Base-by-base conservation (phyloP, 2,329 filamentous ascomycete genomes). In the Penicillium sp. region DNA sequence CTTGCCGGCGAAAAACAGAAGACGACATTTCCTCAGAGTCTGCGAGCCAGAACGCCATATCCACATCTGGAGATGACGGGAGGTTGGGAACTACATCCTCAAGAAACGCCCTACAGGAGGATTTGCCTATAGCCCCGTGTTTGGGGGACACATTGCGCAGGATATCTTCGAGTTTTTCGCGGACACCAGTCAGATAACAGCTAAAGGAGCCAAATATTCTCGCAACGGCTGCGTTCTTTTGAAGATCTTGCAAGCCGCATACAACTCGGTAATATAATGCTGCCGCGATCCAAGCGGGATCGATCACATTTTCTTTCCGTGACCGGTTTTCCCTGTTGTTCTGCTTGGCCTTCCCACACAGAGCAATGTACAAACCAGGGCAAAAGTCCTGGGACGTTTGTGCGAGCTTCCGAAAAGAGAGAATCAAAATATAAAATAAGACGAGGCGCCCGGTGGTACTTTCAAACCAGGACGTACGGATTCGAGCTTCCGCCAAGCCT, bases 231-330 rank as follows among this genome's bases (percentile, higher is more conserved):
- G 33, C 27, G 9, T 27, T 46, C 2, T 37, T 25, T 15, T 55
- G 42, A 12, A 66, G 45, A 10, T 48, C 47, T 13, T 37, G 27
- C 17, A 67, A 21, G n/a, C 48, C 55, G n/a, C 50, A 27, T 6
- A 60, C 25, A 29, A 63, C 57, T 15, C 59, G 58, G 25, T 61
- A 60, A 31, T 67, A 67, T 13, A 67, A 57, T 19, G 58, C 62
- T 4, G 41, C 46, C 13, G 64, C 63, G n/a, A 61, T 37, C 63
- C 62, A 67, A 21, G 59, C 31, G 15, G 62, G 57, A 29, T 62
- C 56, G 6, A 62, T 19, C 6, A 33, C 35, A n/a, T 50, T 40
- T 43, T 13, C 25, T 25, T 25, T 38, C 7, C 6, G 27, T 12
- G 19, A 2, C 35, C 21, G 40, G 37, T 23, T 25, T 23, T 45